phyloP scores from a whole-genome alignment of 768 basidiomycete genomes.

The Boletellus ananiceps region DNA sequence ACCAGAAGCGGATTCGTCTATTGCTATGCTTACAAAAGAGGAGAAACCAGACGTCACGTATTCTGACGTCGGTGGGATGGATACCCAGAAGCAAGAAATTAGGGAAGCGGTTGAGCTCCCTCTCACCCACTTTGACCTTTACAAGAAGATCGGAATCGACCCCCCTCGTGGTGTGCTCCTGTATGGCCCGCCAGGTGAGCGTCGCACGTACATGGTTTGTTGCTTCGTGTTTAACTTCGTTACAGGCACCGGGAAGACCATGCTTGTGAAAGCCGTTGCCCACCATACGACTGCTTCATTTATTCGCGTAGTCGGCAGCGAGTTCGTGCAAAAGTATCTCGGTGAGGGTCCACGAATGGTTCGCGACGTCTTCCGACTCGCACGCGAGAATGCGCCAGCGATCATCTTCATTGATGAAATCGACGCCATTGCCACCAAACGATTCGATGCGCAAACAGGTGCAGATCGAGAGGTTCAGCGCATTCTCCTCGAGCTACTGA shows the following conservation, averaged over 20 bases:
- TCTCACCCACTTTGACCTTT: conserved; percentile 93
- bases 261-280: conserved; percentile 99
- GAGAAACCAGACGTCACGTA: conserved; percentile 95
- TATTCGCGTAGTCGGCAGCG: conserved; percentile 96
- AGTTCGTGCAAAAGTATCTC: conserved; percentile 99
- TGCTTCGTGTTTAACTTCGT: conserved; percentile 1
- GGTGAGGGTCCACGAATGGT: conserved; percentile 99
- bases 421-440: conserved; percentile 98
- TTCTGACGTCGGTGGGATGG: conserved; percentile 95
- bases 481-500: conserved; percentile 92
- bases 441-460: conserved; percentile 98
- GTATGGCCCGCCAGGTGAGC: conserved; percentile 89
- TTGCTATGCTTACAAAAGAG: conserved; percentile 89
- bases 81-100: conserved; percentile 97
- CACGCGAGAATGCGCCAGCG: conserved; percentile 92
- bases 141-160: conserved; percentile 99
- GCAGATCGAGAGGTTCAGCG: conserved; percentile 99
- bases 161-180: conserved; percentile 95
- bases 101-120: conserved; percentile 97
- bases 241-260: conserved; percentile 97
- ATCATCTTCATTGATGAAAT: conserved; percentile 99
- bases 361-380: conserved; percentile 96
- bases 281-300: conserved; percentile 96
- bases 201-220: conserved; percentile 10
- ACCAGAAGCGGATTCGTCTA: conserved; percentile 96